phyloP scores from a whole-genome alignment of 1,284 basidiomycete genomes.

The Leccinum cinnamomeum region DNA sequence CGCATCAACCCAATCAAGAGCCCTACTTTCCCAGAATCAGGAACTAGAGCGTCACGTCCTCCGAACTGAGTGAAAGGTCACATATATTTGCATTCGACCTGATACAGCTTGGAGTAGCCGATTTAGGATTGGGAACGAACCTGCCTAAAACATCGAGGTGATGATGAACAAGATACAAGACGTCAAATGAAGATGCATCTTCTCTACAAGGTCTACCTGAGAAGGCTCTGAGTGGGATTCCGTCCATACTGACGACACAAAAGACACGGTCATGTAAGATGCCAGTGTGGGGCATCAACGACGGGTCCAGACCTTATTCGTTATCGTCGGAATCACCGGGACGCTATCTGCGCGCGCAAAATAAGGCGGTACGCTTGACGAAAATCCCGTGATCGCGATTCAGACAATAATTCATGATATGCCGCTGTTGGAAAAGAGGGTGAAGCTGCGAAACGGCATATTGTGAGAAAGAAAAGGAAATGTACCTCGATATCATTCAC shows the following conservation, averaged over 20 bases:
- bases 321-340: slow-evolving; percentile 50
- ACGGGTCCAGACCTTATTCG: slow-evolving; percentile 49
- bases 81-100: slow-evolving; percentile 60
- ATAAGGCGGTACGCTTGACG: slow-evolving; percentile 79
- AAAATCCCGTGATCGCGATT: slow-evolving; percentile 53
- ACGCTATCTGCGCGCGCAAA: slow-evolving; percentile 42
- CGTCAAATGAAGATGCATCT: slow-evolving; percentile 48
- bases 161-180: background rate
- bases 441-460: slow-evolving; percentile 53
- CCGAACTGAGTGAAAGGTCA: slow-evolving; percentile 55
- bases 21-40: too few species aligned
- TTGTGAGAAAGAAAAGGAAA: too few species aligned
- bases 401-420: slow-evolving; percentile 75
- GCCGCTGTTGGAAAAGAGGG: slow-evolving; percentile 74
- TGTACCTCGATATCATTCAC: too few species aligned
- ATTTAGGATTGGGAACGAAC: slow-evolving; percentile 76
- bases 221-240: slow-evolving; percentile 64
- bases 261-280: slow-evolving; percentile 28
- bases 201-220: slow-evolving; percentile 74
- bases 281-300: slow-evolving; percentile 2
- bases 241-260: too few species aligned
- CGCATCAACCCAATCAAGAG: too few species aligned
- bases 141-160: slow-evolving; percentile 27
- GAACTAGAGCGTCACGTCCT: slow-evolving; percentile 31
- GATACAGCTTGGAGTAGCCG: slow-evolving; percentile 65